Evolutionary conservation across 2,329 filamentous ascomycete genomes (phyloP).

Genomic region (Fusarium algeriense): DNA sequence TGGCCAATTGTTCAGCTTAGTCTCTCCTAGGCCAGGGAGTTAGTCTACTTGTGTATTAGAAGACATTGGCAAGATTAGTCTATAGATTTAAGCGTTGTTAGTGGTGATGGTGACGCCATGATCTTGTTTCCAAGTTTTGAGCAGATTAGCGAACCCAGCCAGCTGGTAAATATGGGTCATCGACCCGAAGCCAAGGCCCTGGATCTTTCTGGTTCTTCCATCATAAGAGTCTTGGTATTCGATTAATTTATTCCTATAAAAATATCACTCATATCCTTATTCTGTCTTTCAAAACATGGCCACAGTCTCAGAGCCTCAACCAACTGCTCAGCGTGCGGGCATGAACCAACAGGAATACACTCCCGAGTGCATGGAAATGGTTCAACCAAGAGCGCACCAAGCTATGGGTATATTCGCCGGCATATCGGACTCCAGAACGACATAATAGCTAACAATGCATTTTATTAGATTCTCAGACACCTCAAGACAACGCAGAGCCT

Average conservation of each 20-base stretch:
- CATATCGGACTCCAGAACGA: too few relatives aligned
- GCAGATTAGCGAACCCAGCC: not conserved
- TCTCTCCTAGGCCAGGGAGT: too few relatives aligned
- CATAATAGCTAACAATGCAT: not conserved
- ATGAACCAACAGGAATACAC: accelerated
- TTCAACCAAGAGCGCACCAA: not conserved
- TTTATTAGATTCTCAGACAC: slow-evolving; percentile 30
- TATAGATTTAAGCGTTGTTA: too few relatives aligned
- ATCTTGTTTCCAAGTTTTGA: not conserved
- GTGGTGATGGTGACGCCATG: not conserved
- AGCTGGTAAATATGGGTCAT: not conserved
- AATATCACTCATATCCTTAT: too few relatives aligned
- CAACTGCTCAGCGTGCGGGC: not conserved
- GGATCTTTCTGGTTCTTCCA: not conserved
- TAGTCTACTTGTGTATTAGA: too few relatives aligned
- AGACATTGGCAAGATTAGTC: too few relatives aligned
- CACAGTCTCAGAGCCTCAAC: not conserved
- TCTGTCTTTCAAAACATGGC: not conserved
- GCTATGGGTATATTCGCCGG: not conserved
- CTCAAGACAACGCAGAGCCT: slow-evolving; percentile 30
- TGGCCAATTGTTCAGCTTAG: too few relatives aligned
- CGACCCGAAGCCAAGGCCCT: not conserved
- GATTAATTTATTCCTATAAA: not conserved
- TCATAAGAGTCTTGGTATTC: not conserved
- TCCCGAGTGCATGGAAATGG: not conserved